These are phyloP conservation scores for Polymyxa betae DNA, from an alignment of 208 protist species.

Conservation along the genomic window DNA sequence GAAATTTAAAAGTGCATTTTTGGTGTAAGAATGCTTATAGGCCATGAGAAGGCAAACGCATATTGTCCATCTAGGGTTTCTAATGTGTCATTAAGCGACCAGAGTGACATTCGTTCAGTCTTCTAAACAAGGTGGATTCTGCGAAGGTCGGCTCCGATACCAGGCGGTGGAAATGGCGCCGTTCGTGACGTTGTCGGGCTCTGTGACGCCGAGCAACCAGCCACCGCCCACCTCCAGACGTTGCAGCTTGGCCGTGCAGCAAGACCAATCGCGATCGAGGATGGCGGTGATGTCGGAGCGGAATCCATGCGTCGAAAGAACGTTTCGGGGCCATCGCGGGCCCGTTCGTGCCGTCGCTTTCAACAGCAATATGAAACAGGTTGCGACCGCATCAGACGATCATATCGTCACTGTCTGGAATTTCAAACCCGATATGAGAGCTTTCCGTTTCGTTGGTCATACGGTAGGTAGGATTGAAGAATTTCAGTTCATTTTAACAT, in stretches of 20 bases:
- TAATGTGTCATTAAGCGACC: too few relatives aligned
- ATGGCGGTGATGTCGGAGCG: neutral
- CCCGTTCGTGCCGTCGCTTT: slow-evolving; percentile 68
- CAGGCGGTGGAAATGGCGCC: too few relatives aligned
- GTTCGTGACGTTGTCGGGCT: too few relatives aligned
- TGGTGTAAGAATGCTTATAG: too few relatives aligned
- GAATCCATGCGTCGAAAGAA: slow-evolving; percentile 71
- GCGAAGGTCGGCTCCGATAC: too few relatives aligned
- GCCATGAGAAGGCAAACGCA: too few relatives aligned
- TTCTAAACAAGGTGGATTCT: too few relatives aligned
- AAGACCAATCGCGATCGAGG: neutral
- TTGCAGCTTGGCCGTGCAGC: neutral
- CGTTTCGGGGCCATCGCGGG: slow-evolving; percentile 75
- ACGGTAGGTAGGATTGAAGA: slow-evolving; percentile 53
- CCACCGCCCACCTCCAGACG: neutral
- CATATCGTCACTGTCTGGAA: slow-evolving; percentile 75
- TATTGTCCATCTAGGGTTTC: too few relatives aligned
- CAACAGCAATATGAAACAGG: slow-evolving; percentile 76
- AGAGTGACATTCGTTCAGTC: too few relatives aligned
- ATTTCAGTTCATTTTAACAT: too few relatives aligned
- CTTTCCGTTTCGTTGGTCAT: slow-evolving; percentile 74
- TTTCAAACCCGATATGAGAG: slow-evolving; percentile 76
- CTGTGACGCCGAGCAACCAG: neutral
- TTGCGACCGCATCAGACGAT: slow-evolving; percentile 69
- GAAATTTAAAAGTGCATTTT: too few relatives aligned